Evolutionary conservation across 2,329 filamentous ascomycete species (phyloP).

Genomic region (Trichoderma sp.): DNA sequence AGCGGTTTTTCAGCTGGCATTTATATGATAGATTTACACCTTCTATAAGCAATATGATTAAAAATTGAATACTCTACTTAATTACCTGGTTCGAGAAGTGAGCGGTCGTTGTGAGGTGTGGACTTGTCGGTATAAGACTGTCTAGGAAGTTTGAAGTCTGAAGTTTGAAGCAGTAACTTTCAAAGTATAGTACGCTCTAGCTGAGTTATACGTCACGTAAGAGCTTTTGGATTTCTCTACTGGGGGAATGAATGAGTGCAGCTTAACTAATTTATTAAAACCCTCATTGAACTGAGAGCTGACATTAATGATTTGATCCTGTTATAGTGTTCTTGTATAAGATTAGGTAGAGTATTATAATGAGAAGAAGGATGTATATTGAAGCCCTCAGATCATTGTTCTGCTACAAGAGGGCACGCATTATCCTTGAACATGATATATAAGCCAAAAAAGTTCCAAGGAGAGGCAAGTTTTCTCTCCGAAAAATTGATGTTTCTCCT

Average conservation of each 20-base stretch:
- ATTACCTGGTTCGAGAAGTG: background rate
- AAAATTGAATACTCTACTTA: background rate
- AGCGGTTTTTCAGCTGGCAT: background rate
- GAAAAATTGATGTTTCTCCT: background rate
- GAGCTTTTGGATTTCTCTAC: background rate
- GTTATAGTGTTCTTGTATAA: too few species aligned
- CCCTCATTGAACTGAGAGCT: background rate
- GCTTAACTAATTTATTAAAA: background rate
- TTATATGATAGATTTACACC: background rate
- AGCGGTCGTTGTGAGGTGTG: background rate
- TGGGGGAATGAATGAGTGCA: background rate
- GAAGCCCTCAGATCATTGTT: background rate
- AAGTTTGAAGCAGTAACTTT: background rate
- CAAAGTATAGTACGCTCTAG: background rate
- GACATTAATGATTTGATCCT: background rate
- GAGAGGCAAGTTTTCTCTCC: background rate
- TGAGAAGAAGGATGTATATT: background rate
- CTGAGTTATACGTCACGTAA: background rate
- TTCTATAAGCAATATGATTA: background rate
- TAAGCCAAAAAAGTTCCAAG: background rate
- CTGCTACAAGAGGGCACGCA: background rate
- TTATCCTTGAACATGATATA: background rate
- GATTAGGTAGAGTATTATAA: background rate
- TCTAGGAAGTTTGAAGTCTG: background rate
- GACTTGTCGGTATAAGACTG: background rate